Conservation (phyloP, 2,329 filamentous ascomycete genomes). For the Neofusicoccum sp. region DNA sequence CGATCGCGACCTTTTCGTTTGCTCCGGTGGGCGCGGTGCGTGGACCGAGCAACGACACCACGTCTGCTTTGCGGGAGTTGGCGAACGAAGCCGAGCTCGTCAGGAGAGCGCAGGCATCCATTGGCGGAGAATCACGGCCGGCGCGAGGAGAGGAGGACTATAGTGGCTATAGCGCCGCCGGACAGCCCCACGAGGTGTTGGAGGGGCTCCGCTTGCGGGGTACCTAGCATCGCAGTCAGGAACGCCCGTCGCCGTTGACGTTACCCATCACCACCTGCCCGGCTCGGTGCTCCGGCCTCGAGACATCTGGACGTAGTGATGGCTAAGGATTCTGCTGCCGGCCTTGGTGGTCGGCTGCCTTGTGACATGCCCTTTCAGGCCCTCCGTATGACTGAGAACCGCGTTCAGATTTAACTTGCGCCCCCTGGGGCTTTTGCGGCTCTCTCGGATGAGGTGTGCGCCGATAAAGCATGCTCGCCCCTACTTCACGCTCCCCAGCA, state of each 20-base stretch:
- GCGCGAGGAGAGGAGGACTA: not conserved
- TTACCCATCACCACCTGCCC: constrained; percentile 9
- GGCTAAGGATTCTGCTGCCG: not conserved
- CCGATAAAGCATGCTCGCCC: not conserved
- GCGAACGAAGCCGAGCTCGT: not conserved
- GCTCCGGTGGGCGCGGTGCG: constrained; percentile 1
- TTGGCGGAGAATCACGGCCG: not conserved
- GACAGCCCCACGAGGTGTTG: not conserved
- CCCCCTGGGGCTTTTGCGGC: not conserved
- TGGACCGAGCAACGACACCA: not conserved
- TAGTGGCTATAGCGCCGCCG: not conserved
- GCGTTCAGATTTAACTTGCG: not conserved
- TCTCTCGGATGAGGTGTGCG: not conserved
- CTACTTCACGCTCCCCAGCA: not conserved
- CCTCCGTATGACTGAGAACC: constrained; percentile 1
- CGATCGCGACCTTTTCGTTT: not conserved
- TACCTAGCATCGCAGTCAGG: not conserved
- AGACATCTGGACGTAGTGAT: not conserved
- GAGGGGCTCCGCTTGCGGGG: constrained; percentile 6
- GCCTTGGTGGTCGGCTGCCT: not conserved
- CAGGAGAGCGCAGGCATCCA: not conserved
- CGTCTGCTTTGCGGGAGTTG: too few species aligned
- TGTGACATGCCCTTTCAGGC: not conserved
- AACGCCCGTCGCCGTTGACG: constrained; percentile 1
- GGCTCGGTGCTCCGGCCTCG: not conserved